These are phyloP conservation scores for Juglanconis juglandina DNA, from an alignment of 2,329 filamentous ascomycete genomes.

Conservation along the genomic window DNA sequence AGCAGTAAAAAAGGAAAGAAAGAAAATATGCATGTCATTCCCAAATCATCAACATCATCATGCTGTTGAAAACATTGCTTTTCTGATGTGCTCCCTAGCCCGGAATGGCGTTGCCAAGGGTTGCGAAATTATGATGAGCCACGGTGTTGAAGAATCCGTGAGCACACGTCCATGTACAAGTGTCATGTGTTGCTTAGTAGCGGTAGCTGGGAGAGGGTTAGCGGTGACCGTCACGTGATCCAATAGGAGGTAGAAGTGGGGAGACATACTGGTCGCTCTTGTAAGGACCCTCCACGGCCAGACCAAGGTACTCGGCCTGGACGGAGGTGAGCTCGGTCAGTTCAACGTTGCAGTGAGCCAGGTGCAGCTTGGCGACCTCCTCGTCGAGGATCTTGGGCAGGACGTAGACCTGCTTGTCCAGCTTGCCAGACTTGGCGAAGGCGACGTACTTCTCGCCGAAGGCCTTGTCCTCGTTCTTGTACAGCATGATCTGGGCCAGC, in stretches of 20 bases:
- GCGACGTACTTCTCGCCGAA: conserved; percentile 95
- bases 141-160: conserved; percentile 17
- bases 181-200: conserved; percentile 52
- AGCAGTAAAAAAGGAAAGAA: neutral
- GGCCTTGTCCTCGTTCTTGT: conserved; percentile 81
- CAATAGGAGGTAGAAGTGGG: neutral
- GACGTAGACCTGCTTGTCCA: conserved; percentile 89
- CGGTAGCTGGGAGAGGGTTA: conserved; percentile 51
- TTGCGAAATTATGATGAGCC: conserved; percentile 4
- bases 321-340: conserved; percentile 78
- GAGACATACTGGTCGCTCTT: conserved; percentile 85
- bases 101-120: conserved; percentile 1
- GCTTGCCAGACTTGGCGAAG: conserved; percentile 89
- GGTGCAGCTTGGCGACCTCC: conserved; percentile 93
- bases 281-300: conserved; percentile 84
- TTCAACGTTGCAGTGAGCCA: conserved; percentile 91
- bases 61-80: conserved; percentile 30
- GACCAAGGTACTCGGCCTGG: conserved; percentile 92
- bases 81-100: conserved; percentile 2
- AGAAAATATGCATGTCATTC: conserved; percentile 2
- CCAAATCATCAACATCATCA: conserved; percentile 17
- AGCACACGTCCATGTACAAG: conserved; percentile 21
- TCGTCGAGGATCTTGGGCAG: conserved; percentile 98
- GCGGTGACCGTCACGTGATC: conserved; percentile 14
- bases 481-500: conserved; percentile 97